Evolutionary conservation across 2,329 filamentous ascomycete species (phyloP).

Genomic region (Alternaria viburni): DNA sequence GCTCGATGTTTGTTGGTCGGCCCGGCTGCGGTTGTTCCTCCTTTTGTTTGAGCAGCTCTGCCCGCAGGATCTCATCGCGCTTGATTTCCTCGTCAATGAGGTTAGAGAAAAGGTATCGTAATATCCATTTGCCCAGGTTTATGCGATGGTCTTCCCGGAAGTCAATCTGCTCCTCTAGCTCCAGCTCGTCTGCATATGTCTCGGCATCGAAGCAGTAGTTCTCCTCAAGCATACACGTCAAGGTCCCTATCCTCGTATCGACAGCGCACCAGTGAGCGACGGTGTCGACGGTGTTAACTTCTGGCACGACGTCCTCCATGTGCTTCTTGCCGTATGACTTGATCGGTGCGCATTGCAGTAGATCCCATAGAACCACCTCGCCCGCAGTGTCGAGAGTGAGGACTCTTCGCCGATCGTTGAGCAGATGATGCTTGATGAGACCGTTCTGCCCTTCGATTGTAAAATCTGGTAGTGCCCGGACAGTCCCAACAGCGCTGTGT

Average conservation of each 20-base stretch:
- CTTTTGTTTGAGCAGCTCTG: constrained; percentile 70
- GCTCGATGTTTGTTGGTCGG: constrained; percentile 66
- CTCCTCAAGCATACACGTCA: constrained; percentile 89
- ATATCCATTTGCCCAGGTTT: constrained; percentile 94
- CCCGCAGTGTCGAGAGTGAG: constrained; percentile 93
- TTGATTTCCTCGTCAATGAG: constrained; percentile 89
- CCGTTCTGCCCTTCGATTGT: constrained; percentile 92
- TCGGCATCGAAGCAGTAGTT: constrained; percentile 98
- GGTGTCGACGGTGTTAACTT: constrained; percentile 85
- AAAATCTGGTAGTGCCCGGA: constrained; percentile 55
- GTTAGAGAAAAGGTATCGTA: constrained; percentile 88
- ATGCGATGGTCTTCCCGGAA: constrained; percentile 95
- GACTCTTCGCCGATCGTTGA: constrained; percentile 89
- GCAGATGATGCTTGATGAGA: constrained; percentile 86
- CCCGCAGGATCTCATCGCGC: constrained; percentile 77
- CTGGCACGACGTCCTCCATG: constrained; percentile 86
- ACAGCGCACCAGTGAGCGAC: constrained; percentile 97
- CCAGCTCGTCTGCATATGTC: constrained; percentile 90
- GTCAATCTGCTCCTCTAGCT: constrained; percentile 73
- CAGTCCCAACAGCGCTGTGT: constrained; percentile 42
- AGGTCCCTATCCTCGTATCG: constrained; percentile 87
- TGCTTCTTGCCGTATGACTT: constrained; percentile 93
- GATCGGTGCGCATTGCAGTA: constrained; percentile 86
- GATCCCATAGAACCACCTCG: constrained; percentile 93
- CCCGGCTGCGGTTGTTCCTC: constrained; percentile 62